A percentile compares a stretch with the other conserved stretches of the same genome.
phyloP scores from a whole-genome alignment of 768 basidiomycete genomes.

The Auricularia heimuer region DNA sequence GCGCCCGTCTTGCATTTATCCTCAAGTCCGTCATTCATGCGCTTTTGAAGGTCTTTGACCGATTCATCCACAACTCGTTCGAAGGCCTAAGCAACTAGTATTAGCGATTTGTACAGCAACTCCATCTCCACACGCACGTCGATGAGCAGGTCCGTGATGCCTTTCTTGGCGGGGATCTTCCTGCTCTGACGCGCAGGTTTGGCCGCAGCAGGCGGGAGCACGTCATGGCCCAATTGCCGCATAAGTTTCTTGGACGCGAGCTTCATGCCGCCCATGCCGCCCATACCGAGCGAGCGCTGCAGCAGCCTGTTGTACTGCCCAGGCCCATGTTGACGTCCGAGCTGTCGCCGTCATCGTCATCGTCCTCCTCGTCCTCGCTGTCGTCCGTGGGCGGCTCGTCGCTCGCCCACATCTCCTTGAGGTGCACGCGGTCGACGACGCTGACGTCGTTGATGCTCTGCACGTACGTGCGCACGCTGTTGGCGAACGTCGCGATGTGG shows the following conservation, averaged over 20 bases:
- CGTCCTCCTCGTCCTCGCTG: constrained; percentile 23
- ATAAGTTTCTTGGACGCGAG: too few species aligned
- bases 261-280: constrained; percentile 8
- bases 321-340: constrained; percentile 15
- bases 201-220: too few species aligned
- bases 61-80: constrained; percentile 32
- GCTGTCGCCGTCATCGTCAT: constrained; percentile 13
- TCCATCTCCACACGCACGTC: constrained; percentile 20
- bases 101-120: too few species aligned
- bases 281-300: not conserved
- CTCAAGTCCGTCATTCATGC: constrained; percentile 46
- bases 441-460: constrained; percentile 45
- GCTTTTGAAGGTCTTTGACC: constrained; percentile 36
- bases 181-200: too few species aligned
- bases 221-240: too few species aligned
- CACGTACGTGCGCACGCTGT: constrained; percentile 38
- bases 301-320: not conserved
- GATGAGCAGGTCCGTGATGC: constrained; percentile 37
- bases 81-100: constrained; percentile 32
- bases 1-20: constrained; percentile 36
- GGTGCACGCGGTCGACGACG: constrained; percentile 35
- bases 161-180: constrained; percentile 10
- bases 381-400: constrained; percentile 17
- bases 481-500: constrained; percentile 40
- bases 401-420: constrained; percentile 37